A percentile compares a stretch with the other conserved stretches of the same genome.
Evolutionary conservation across 2,329 filamentous ascomycete genomes (phyloP).

Genomic region (Ophiosphaerella narmari): DNA sequence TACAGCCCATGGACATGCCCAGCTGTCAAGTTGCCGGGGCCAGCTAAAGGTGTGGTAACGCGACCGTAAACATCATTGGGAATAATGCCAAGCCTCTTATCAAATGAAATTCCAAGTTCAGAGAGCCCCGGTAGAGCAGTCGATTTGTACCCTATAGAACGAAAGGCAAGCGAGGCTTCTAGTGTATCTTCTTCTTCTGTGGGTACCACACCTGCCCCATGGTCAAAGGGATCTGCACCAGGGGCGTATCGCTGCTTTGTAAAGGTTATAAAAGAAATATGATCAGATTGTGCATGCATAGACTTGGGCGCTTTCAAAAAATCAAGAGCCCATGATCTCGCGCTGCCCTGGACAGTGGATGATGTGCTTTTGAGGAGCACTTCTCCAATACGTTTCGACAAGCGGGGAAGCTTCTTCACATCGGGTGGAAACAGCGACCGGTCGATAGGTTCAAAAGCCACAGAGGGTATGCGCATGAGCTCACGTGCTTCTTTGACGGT

Average conservation of each 20-base stretch:
- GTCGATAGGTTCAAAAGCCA: conserved; percentile 74
- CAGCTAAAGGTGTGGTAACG: conserved; percentile 55
- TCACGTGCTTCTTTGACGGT: conserved; percentile 95
- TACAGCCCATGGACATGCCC: conserved; percentile 74
- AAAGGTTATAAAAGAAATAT: conserved; percentile 71
- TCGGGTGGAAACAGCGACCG: conserved; percentile 68
- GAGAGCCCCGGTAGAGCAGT: conserved; percentile 74
- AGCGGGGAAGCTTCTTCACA: conserved; percentile 71
- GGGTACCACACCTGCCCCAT: conserved; percentile 57
- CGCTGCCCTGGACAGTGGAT: conserved; percentile 52
- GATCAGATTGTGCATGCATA: conserved; percentile 61
- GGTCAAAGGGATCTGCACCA: conserved; percentile 51
- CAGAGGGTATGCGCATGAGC: conserved; percentile 74
- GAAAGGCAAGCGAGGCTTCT: conserved; percentile 75
- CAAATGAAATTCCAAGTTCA: conserved; percentile 77
- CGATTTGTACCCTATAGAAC: conserved; percentile 94
- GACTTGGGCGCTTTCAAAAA: conserved; percentile 79
- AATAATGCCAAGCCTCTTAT: conserved; percentile 73
- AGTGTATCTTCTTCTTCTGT: conserved; percentile 57
- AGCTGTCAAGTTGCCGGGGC: conserved; percentile 49
- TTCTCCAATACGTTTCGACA: conserved; percentile 77
- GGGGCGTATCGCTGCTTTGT: conserved; percentile 53
- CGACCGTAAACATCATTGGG: conserved; percentile 82
- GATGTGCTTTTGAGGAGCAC: conserved; percentile 76
- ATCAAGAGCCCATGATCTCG: conserved; percentile 80